phyloP scores from a whole-genome alignment of 78 protist genomes.

The Planoprotostelium fungivorum region DNA sequence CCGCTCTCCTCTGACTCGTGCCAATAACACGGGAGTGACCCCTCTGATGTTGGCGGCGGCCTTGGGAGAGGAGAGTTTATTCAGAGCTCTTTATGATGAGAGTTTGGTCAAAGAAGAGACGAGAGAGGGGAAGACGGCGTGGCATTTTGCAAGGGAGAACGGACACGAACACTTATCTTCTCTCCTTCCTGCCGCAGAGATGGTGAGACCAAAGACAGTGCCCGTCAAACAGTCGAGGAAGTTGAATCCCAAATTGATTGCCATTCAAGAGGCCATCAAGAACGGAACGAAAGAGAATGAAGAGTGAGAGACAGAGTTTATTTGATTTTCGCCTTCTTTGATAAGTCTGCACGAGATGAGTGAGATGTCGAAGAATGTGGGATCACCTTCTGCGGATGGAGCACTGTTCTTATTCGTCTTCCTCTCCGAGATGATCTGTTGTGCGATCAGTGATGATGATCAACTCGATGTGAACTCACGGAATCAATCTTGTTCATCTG shows the following conservation, averaged over 20 bases:
- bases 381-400: too few species aligned
- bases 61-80: not conserved
- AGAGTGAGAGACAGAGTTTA: too few species aligned
- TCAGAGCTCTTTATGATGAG: not conserved
- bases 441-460: too few species aligned
- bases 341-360: too few species aligned
- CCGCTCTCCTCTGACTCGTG: not conserved
- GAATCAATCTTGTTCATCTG: too few species aligned
- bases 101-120: not conserved
- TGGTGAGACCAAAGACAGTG: not conserved
- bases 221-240: not conserved
- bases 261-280: slow-evolving; percentile 1
- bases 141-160: not conserved
- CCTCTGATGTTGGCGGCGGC: not conserved
- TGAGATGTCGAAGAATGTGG: too few species aligned
- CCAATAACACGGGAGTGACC: not conserved
- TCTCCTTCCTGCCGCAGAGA: not conserved
- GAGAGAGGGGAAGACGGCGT: not conserved
- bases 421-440: too few species aligned
- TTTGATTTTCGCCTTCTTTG: too few species aligned
- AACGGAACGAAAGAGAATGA: too few species aligned
- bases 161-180: not conserved
- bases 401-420: too few species aligned
- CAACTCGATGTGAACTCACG: too few species aligned
- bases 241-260: not conserved